Conservation (phyloP, 2,329 filamentous ascomycete species). For the Clonostachys rosea region DNA sequence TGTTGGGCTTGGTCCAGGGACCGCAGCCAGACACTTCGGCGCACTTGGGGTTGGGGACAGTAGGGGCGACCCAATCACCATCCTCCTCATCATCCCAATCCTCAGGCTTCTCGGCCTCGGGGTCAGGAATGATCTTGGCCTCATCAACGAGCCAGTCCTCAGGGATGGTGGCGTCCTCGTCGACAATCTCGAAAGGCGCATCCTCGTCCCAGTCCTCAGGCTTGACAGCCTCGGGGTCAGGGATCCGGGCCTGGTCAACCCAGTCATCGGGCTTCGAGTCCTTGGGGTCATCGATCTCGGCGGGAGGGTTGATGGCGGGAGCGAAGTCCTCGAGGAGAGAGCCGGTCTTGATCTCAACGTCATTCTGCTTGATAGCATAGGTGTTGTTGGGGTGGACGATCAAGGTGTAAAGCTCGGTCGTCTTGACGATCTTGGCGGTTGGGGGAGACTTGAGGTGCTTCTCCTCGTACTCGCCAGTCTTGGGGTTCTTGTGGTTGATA, state of each 20-base stretch:
- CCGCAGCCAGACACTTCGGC: constrained; percentile 90
- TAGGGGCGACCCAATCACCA: constrained; percentile 91
- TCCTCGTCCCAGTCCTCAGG: constrained; percentile 99
- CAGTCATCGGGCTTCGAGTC: constrained; percentile 93
- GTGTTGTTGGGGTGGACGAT: constrained; percentile 97
- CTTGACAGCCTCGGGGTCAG: constrained; percentile 91
- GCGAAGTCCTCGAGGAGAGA: constrained; percentile 91
- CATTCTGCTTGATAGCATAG: constrained; percentile 88
- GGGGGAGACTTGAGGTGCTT: constrained; percentile 90
- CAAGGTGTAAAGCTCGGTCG: constrained; percentile 91
- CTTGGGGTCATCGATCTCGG: constrained; percentile 92
- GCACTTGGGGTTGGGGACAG: constrained; percentile 93
- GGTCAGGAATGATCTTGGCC: constrained; percentile 77
- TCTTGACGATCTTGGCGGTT: constrained; percentile 83
- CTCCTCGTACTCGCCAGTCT: constrained; percentile 99
- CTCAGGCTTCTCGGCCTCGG: constrained; percentile 94
- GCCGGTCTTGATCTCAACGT: constrained; percentile 81
- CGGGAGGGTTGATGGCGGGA: constrained; percentile 86
- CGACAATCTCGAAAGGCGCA: constrained; percentile 91
- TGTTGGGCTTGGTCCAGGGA: constrained; percentile 86
- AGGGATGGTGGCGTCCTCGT: constrained; percentile 85
- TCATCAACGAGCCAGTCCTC: constrained; percentile 96
- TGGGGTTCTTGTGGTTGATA: constrained; percentile 99
- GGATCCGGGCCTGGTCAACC: constrained; percentile 89
- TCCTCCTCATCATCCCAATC: constrained; percentile 99